These are phyloP conservation scores for Dryas drummondii DNA, from an alignment of 306 rosid genomes.

Conservation along the genomic window DNA sequence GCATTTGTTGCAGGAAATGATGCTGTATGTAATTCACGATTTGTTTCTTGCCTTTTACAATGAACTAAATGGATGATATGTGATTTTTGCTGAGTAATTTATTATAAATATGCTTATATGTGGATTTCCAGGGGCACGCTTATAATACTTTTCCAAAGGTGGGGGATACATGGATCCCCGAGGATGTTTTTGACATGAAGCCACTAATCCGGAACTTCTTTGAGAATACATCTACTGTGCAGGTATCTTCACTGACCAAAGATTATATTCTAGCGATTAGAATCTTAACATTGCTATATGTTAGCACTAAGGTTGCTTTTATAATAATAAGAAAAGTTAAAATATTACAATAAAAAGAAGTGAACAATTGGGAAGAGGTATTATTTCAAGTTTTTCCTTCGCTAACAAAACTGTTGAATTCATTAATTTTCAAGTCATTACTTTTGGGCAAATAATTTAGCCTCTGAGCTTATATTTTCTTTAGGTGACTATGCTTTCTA, in stretches of 20 bases:
- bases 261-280: no score
- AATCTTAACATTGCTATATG: no score
- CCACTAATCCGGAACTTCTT: no score
- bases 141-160: slow-evolving; percentile 81
- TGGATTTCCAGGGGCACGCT: slow-evolving; percentile 66
- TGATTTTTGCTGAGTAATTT: not conserved
- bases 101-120: slow-evolving; percentile 25
- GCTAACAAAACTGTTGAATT: slow-evolving; percentile 44
- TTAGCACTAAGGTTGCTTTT: no score
- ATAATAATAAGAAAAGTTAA: no score
- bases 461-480: not conserved
- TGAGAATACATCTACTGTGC: no score
- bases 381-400: no score
- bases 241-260: no score
- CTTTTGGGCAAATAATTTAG: not conserved
- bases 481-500: not conserved
- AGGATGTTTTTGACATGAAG: no score
- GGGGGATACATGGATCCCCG: no score
- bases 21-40: slow-evolving; percentile 55
- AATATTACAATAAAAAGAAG: no score
- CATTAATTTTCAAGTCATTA: not conserved
- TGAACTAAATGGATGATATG: slow-evolving; percentile 11
- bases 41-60: slow-evolving; percentile 14
- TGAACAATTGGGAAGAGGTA: no score
- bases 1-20: slow-evolving; percentile 97